Base-by-base conservation (phyloP, 202 grass and related monocot species). In the Panicum hallii region DNA sequence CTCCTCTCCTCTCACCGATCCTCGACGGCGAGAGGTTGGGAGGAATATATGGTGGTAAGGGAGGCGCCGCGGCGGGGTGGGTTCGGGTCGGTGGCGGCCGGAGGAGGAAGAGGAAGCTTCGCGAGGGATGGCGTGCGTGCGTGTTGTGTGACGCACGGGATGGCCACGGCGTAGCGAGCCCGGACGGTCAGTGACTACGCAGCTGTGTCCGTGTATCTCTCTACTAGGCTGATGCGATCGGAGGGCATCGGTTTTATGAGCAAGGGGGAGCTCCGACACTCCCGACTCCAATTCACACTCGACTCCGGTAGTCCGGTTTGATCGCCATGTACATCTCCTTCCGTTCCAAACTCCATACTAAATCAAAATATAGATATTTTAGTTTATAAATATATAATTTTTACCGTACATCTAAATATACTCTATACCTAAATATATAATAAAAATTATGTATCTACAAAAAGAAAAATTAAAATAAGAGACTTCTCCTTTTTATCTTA, bases 41-140 rank as follows among this genome's bases (percentile, higher is more conserved):
- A 57, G 38, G 10, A 30, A 23, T 81, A 40, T 89, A 85, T 46
- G 7, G 44, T 44, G 26, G 23, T 28, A 13, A 42, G 41, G 16
- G 15, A 12, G 66, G 16, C 14, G 79, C 50, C 50, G 66, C 66
- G 79, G 60, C 16, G 70, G 42, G 30, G 49, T 60, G n/a, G 63
- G 34, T 83, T 53, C 70, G 62, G 34, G 82, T 81, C 70, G 70
- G 82, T 70, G 87, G 82, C 82, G 43, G 82, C 63, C 53, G 82
- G 74, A 66, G 40, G 46, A 49, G 36, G 36, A 17, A 56, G 49
- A 62, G 47, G 82, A 89, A 89, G 63, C 79, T 90, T 89, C 72
- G 74, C 30, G 83, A 82, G 64, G 61, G 65, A 60, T 72, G 26
- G 13, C 13, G 81, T 16, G 72, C 74, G 60, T 20, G 84, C 22